A percentile compares a stretch with the other conserved stretches of the same genome.
These are phyloP conservation scores for Chalciporus chontae DNA, from an alignment of 768 basidiomycete genomes.

Conservation along the genomic window DNA sequence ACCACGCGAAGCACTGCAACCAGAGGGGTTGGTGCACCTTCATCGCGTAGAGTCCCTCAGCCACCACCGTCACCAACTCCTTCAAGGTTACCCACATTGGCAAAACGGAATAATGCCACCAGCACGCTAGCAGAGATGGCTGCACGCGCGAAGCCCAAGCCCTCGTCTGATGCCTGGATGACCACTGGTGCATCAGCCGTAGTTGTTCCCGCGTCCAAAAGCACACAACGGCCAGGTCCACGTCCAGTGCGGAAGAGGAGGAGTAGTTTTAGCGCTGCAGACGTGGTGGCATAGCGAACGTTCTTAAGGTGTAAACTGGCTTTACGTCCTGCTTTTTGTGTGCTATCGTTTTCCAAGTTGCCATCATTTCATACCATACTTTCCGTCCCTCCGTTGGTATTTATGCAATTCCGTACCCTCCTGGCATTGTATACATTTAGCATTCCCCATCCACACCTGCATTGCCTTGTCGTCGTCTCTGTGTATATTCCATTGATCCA, in stretches of 20 bases:
- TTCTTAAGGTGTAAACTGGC: conserved; percentile 1
- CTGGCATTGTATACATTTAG: conserved; percentile 30
- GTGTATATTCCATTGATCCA: conserved; percentile 16
- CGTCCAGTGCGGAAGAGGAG: conserved; percentile 71
- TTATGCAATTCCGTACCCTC: conserved; percentile 24
- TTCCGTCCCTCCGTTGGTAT: conserved; percentile 19
- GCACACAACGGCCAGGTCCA: conserved; percentile 64
- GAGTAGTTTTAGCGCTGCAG: conserved; percentile 86
- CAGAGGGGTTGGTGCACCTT: conserved; percentile 28
- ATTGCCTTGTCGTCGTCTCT: conserved; percentile 13
- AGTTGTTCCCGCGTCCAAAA: conserved; percentile 68
- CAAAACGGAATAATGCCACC: conserved; percentile 47
- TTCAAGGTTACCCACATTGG: conserved; percentile 74
- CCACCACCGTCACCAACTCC: conserved; percentile 65
- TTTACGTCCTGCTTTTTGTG: conserved; percentile 14
- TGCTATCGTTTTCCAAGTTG: conserved; percentile 1
- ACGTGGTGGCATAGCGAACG: conserved; percentile 64
- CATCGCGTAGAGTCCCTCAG: conserved; percentile 36
- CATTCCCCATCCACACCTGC: conserved; percentile 16
- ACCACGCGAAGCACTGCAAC: conserved; percentile 47
- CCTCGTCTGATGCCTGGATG: conserved; percentile 68
- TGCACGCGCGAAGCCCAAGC: conserved; percentile 33
- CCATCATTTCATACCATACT: background rate
- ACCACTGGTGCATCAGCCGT: conserved; percentile 64
- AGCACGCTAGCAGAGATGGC: conserved; percentile 52